Percentiles rank a stretch among this genome's conserved stretches.
These are phyloP conservation scores for Rhynchosporium graminicola DNA, from an alignment of 2,329 filamentous ascomycete species.

Conservation along the genomic window DNA sequence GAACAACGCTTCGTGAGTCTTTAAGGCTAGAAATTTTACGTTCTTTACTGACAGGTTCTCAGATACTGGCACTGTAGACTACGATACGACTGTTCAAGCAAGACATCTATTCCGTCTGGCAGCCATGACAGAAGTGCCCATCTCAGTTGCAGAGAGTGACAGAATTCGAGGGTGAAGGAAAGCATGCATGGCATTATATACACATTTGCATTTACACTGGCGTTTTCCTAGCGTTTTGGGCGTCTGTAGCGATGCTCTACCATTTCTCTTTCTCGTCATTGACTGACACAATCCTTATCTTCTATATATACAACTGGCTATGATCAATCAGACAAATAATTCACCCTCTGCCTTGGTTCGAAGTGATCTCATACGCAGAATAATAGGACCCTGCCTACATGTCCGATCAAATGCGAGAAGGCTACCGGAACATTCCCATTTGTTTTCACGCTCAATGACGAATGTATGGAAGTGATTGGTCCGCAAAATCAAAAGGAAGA, in stretches of 20 bases:
- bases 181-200: not conserved
- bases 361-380: no score
- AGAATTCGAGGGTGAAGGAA: slow-evolving; percentile 9
- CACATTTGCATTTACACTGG: not conserved
- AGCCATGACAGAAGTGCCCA: slow-evolving; percentile 51
- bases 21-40: not conserved
- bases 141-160: slow-evolving; percentile 43
- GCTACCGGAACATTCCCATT: no score
- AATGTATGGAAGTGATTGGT: no score
- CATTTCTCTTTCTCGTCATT: not conserved
- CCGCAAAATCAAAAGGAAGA: no score
- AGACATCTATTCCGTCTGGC: slow-evolving; percentile 53
- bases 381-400: no score
- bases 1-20: slow-evolving; percentile 48
- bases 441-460: no score
- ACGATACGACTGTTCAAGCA: slow-evolving; percentile 48
- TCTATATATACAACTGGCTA: no score
- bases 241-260: not conserved
- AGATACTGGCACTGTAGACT: slow-evolving; percentile 54
- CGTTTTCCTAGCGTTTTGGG: slow-evolving; percentile 1
- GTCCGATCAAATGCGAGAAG: no score
- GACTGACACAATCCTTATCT: no score
- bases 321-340: no score
- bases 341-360: no score
- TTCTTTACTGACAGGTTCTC: slow-evolving; percentile 16